phyloP scores from a whole-genome alignment of 2,329 filamentous ascomycete genomes.

The Arachnomyces sp. region DNA sequence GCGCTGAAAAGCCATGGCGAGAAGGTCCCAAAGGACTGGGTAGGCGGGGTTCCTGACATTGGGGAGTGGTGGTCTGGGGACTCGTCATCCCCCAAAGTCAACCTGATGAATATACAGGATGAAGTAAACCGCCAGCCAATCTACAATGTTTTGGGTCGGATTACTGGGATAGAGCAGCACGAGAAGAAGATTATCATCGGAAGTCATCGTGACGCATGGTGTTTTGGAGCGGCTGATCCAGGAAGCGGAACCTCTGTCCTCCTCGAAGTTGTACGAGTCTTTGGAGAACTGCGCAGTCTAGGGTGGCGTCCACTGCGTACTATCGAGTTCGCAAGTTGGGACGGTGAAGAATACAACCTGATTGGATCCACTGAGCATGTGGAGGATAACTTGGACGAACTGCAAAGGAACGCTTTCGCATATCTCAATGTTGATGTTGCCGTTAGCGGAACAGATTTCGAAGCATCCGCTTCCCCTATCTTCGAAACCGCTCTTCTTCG shows the following conservation, averaged over 20 bases:
- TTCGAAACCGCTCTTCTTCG: constrained; percentile 64
- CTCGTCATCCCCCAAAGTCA: constrained; percentile 63
- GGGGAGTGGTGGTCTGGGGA: constrained; percentile 80
- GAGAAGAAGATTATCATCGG: constrained; percentile 82
- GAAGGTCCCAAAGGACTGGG: constrained; percentile 61
- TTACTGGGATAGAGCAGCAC: constrained; percentile 72
- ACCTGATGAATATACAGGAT: constrained; percentile 78
- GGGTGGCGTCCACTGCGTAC: constrained; percentile 91
- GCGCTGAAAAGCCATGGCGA: constrained; percentile 67
- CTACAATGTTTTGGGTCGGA: constrained; percentile 82
- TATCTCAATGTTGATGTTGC: constrained; percentile 89
- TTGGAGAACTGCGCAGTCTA: constrained; percentile 64
- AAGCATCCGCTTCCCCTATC: constrained; percentile 70
- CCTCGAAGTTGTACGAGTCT: constrained; percentile 77
- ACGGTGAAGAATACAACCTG: constrained; percentile 84
- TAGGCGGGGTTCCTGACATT: constrained; percentile 66
- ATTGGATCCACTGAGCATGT: constrained; percentile 94
- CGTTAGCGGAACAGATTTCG: constrained; percentile 65
- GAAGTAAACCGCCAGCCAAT: constrained; percentile 74
- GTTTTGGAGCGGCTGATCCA: constrained; percentile 76
- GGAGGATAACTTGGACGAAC: constrained; percentile 65
- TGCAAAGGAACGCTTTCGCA: constrained; percentile 68
- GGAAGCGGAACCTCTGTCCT: constrained; percentile 85
- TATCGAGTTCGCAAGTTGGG: constrained; percentile 96
- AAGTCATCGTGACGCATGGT: constrained; percentile 89